Percentiles rank a stretch among this genome's conserved stretches.
Conservation (phyloP, 257 asterid genomes). For the Solanum okadae region DNA sequence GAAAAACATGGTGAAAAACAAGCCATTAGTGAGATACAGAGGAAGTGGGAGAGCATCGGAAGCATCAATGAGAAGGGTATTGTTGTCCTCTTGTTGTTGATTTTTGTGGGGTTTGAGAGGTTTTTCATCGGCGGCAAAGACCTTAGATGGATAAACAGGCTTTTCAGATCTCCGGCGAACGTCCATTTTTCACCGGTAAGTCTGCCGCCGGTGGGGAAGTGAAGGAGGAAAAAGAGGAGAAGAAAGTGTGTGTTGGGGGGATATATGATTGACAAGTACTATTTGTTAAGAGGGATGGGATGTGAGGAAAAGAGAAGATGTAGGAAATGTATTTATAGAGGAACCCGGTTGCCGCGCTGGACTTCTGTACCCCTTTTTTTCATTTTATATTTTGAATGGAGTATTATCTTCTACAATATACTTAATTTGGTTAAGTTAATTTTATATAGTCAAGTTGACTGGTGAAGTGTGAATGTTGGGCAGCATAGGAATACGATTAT, state of each 20-base stretch:
- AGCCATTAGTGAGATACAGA: background rate
- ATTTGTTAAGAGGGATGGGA: background rate
- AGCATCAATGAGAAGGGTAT: background rate
- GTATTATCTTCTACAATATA: too few species aligned
- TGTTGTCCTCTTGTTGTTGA: background rate
- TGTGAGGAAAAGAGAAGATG: conserved; percentile 10
- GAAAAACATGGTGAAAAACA: conserved; percentile 1
- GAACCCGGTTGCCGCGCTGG: conserved; percentile 22
- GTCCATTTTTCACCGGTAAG: background rate
- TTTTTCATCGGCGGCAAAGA: conserved; percentile 1
- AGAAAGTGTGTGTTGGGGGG: background rate
- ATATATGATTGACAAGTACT: background rate
- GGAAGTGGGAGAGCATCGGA: conserved; percentile 6
- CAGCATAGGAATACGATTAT: too few species aligned
- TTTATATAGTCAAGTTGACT: background rate
- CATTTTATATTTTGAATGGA: too few species aligned
- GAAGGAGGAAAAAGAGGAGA: background rate
- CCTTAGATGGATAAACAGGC: background rate
- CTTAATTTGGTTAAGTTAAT: too few species aligned
- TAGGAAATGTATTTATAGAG: conserved; percentile 23
- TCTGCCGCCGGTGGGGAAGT: background rate
- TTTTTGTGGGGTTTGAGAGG: background rate
- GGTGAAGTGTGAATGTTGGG: background rate
- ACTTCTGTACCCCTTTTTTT: conserved; percentile 3
- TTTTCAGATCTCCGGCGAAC: conserved; percentile 6